Conservation (phyloP, 768 basidiomycete genomes). For the Lactifluus subvellereus region DNA sequence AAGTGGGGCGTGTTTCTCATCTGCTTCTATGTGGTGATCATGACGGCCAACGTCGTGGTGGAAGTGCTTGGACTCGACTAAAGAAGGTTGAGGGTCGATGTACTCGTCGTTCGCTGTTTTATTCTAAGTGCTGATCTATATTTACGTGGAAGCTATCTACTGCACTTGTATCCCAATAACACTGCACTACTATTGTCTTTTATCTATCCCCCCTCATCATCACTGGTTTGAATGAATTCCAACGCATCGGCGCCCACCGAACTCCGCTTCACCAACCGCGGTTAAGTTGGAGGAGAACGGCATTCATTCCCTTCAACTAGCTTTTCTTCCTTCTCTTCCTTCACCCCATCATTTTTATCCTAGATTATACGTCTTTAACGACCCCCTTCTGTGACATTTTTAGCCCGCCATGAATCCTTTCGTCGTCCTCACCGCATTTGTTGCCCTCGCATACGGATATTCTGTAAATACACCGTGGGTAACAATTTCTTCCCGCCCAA, state of each 20-base stretch:
- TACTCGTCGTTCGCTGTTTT: constrained; percentile 2
- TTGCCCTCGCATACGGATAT: constrained; percentile 33
- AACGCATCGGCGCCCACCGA: constrained; percentile 10
- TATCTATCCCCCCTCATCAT: neutral
- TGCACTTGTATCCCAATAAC: constrained; percentile 2
- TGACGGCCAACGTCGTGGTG: constrained; percentile 73
- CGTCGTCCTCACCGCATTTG: constrained; percentile 30
- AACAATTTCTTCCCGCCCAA: neutral
- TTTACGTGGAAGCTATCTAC: neutral
- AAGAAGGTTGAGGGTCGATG: neutral
- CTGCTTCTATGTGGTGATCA: constrained; percentile 63
- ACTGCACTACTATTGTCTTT: neutral
- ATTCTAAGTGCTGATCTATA: constrained; percentile 1
- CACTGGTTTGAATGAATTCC: constrained; percentile 15
- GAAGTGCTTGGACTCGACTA: constrained; percentile 43
- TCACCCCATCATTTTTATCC: constrained; percentile 5
- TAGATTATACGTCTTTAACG: constrained; percentile 9
- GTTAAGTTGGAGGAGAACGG: constrained; percentile 1
- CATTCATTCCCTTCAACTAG: constrained; percentile 9
- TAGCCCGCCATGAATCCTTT: constrained; percentile 36
- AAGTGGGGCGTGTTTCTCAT: constrained; percentile 82
- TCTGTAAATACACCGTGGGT: constrained; percentile 70
- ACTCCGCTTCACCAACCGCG: constrained; percentile 24
- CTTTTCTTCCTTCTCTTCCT: constrained; percentile 4
- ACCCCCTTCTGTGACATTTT: constrained; percentile 6